Evolutionary conservation across 2,329 filamentous ascomycete genomes (phyloP), one percentile per base, ranked within the genome.

Genomic region (Cladorrhinum sp.): DNA sequence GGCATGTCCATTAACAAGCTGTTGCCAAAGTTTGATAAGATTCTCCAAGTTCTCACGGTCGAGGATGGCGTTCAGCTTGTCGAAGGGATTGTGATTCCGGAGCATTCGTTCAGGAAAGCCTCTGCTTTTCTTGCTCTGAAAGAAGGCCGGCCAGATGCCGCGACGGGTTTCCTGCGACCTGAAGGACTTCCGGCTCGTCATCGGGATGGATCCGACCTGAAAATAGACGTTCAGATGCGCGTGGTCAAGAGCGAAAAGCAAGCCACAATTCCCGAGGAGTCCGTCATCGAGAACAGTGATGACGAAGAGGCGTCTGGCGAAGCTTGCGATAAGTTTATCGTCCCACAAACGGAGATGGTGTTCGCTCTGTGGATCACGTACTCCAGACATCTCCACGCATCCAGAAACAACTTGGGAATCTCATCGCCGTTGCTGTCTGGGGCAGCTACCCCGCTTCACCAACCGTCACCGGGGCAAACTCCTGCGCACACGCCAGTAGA

Each of bases 281-380:
- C 86, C 1, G 83, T 88, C n/a, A 79, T 85, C 57, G 87, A 92
- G 71, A 76, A 77, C 41, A 83, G 79, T 57, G 82, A 83, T 52
- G 82, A 83, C 38, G 81, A 84, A n/a, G 77, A 80, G 51, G 71
- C 77, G 62, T 72, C 74, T 24, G 70, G 72, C 53, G 76, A 73
- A 50, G 70, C 70, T 12, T 75, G 75, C 32, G 73, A 74, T n/a
- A 70, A 78, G 8, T 80, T 83, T n/a, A 74, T 81, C 10, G 74
- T 79, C 29, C 71, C 77, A 2, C 79, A 82, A 63, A 85, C 87
- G 16, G 92, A 97, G 72, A 84, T 96, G 64, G 92, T 98, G 0
- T 98, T 93, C 77, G 95, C 95, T 10, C 78, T 99, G 27, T 99
- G 95, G 95, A 89, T 99, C 66, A 98, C 93, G 1, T 99, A 98